These are phyloP conservation scores for Scutellaria barbata DNA, from an alignment of 257 asterid genomes.

Conservation along the genomic window DNA sequence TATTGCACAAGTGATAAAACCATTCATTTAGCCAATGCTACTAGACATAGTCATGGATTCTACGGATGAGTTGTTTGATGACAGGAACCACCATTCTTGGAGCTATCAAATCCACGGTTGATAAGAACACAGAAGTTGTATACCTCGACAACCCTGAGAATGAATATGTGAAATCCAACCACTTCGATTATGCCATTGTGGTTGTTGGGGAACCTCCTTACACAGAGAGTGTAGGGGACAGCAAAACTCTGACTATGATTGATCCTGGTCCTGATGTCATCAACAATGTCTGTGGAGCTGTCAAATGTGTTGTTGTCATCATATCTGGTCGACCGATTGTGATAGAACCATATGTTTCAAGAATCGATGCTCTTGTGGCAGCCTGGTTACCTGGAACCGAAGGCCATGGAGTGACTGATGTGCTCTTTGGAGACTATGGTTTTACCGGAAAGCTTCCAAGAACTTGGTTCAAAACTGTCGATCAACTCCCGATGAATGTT, in stretches of 20 bases:
- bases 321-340: conserved; percentile 80
- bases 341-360: conserved; percentile 61
- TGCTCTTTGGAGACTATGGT: conserved; percentile 75
- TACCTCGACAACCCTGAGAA: conserved; percentile 67
- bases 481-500: conserved; percentile 78
- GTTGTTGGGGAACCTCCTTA: conserved; percentile 83
- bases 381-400: conserved; percentile 94
- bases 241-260: conserved; percentile 64
- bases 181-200: conserved; percentile 71
- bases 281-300: conserved; percentile 57
- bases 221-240: conserved; percentile 79
- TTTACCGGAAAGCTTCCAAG: conserved; percentile 72
- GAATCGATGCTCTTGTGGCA: conserved; percentile 74
- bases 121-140: conserved; percentile 57
- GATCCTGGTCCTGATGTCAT: conserved; percentile 79
- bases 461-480: conserved; percentile 81
- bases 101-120: conserved; percentile 70
- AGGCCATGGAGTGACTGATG: conserved; percentile 86
- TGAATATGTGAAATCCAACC: conserved; percentile 55
- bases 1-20: conserved; percentile 12
- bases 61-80: conserved; percentile 24
- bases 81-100: conserved; percentile 82
- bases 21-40: background rate
- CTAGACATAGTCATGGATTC: background rate
- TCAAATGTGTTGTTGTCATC: conserved; percentile 66